Evolutionary conservation across 306 rosid genomes (phyloP).

Genomic region (Bauhinia variegata): DNA sequence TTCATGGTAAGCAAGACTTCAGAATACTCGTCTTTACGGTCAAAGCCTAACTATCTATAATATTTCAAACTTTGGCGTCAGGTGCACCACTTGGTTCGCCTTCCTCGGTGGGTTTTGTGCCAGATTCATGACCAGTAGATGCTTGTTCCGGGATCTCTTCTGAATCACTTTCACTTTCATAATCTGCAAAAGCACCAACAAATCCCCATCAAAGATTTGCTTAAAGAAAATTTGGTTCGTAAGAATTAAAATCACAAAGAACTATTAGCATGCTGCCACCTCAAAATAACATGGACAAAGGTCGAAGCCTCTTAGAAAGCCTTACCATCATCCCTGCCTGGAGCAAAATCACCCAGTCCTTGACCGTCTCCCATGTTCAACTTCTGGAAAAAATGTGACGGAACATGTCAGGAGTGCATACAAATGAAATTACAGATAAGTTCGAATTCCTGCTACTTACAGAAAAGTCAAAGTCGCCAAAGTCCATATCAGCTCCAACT

Average conservation of each 20-base stretch:
- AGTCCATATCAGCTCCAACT: constrained; percentile 59
- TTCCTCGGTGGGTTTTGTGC: constrained; percentile 13
- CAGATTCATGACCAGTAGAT: constrained; percentile 34
- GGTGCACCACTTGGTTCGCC: constrained; percentile 9
- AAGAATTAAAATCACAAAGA: background rate
- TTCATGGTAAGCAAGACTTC: constrained; percentile 13
- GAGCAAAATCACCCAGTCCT: constrained; percentile 20
- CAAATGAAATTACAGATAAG: background rate
- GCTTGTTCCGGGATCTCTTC: constrained; percentile 32
- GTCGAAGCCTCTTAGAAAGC: background rate
- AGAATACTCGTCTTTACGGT: constrained; percentile 17
- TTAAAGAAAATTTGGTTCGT: background rate
- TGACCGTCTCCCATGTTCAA: constrained; percentile 45
- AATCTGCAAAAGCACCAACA: constrained; percentile 31
- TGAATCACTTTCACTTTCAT: constrained; percentile 45
- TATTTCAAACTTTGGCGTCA: constrained; percentile 32
- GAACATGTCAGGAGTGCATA: background rate
- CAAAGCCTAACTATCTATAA: constrained; percentile 9
- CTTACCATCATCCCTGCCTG: constrained; percentile 40
- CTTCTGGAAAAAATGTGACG: constrained; percentile 34
- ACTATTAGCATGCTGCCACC: background rate
- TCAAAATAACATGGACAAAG: background rate
- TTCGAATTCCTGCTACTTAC: constrained; percentile 41
- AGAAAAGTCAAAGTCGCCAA: constrained; percentile 55
- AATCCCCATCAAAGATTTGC: constrained; percentile 1